Evolutionary conservation across 2,329 filamentous ascomycete genomes (phyloP).

Genomic region (Lasiodiplodia sp.): DNA sequence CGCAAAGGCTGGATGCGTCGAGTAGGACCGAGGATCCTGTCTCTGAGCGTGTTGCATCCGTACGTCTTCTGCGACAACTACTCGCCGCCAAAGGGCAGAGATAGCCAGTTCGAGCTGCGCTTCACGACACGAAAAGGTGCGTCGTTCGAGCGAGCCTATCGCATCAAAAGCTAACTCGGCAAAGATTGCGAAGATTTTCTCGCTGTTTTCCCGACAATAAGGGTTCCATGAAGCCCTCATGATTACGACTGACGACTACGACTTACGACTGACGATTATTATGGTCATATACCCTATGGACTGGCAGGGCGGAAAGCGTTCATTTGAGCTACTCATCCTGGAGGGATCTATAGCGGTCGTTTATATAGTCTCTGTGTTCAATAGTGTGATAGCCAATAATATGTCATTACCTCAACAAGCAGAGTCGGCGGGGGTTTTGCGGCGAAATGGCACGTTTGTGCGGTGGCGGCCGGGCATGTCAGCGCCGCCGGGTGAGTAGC

Average conservation of each 20-base stretch:
- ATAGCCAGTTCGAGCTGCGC: constrained; percentile 20
- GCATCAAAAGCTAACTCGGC: not conserved
- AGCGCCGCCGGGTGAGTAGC: constrained; percentile 2
- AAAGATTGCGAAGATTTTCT: constrained; percentile 24
- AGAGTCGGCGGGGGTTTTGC: not conserved
- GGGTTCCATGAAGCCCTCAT: not conserved
- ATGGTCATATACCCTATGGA: constrained; percentile 14
- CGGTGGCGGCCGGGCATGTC: not conserved
- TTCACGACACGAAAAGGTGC: constrained; percentile 34
- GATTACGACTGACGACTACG: constrained; percentile 10
- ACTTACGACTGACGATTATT: not conserved
- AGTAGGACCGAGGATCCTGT: constrained; percentile 51
- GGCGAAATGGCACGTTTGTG: constrained; percentile 8
- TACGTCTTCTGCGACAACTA: constrained; percentile 63
- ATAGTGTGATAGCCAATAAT: constrained; percentile 6
- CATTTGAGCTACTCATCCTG: not conserved
- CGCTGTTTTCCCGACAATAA: not conserved
- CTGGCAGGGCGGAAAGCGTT: constrained; percentile 2
- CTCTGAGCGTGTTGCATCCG: constrained; percentile 59
- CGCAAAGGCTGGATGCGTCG: constrained; percentile 58
- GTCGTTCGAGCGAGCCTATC: not conserved
- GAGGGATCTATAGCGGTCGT: not conserved
- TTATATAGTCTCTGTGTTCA: not conserved
- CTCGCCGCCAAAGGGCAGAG: constrained; percentile 41
- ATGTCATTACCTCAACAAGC: not conserved